Conservation (phyloP, 352 stramenopile genomes). For the Discostella stelligera region DNA sequence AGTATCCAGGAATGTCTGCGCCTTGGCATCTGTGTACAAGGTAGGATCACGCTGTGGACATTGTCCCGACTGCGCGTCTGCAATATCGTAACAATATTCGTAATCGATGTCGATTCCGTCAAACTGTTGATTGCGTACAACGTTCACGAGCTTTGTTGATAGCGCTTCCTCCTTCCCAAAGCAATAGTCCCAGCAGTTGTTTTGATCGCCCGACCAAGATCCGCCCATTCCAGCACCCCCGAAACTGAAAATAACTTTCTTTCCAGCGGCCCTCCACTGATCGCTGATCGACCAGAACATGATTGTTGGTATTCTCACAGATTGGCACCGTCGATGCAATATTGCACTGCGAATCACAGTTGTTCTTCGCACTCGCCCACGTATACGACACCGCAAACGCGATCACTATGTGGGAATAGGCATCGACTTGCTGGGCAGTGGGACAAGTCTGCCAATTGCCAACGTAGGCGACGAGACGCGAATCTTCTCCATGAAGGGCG, state of each 20-base stretch:
- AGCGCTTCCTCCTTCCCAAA: slow-evolving; percentile 66
- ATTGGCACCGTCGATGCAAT: slow-evolving; percentile 28
- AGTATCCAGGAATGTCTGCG: slow-evolving; percentile 56
- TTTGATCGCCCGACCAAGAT: slow-evolving; percentile 53
- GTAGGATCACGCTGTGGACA: slow-evolving; percentile 40
- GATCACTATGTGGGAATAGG: slow-evolving; percentile 73
- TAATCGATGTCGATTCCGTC: slow-evolving; percentile 75
- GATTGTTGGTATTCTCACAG: slow-evolving; percentile 32
- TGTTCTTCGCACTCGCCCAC: slow-evolving; percentile 40
- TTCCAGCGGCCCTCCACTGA: slow-evolving; percentile 43
- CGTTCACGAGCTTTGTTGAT: slow-evolving; percentile 42
- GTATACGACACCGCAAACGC: slow-evolving; percentile 67
- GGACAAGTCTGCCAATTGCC: slow-evolving; percentile 76
- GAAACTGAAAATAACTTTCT: slow-evolving; percentile 74
- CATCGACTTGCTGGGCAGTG: slow-evolving; percentile 50
- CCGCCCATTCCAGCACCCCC: slow-evolving; percentile 70
- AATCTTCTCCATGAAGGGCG: slow-evolving; percentile 33
- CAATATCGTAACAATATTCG: slow-evolving; percentile 70
- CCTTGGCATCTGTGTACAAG: slow-evolving; percentile 53
- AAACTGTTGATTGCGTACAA: slow-evolving; percentile 54
- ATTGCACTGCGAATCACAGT: slow-evolving; percentile 52
- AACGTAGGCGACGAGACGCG: slow-evolving; percentile 65
- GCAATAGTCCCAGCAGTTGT: slow-evolving; percentile 79
- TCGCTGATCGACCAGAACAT: slow-evolving; percentile 29
- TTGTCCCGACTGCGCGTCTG: slow-evolving; percentile 20